Percentiles rank a stretch among this genome's conserved stretches.
phyloP scores from a whole-genome alignment of 441 rosid species.

The Raphanus hybrid region DNA sequence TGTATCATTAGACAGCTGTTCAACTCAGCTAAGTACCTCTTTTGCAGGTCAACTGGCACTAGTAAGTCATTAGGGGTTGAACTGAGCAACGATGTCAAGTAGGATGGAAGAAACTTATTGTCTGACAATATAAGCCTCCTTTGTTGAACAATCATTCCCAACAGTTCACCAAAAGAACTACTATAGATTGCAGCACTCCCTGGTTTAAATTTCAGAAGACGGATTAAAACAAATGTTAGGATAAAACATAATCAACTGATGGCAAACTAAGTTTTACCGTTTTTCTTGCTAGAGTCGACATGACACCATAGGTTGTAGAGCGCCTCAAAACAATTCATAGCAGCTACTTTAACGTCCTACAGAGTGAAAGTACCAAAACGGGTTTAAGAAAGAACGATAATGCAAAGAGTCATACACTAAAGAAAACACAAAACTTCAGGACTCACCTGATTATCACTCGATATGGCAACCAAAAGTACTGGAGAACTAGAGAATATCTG shows the following conservation, averaged over 20 bases:
- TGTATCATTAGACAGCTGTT: conserved; percentile 20
- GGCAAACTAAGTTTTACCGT: conserved; percentile 60
- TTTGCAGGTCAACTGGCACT: conserved; percentile 74
- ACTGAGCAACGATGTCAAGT: conserved; percentile 79
- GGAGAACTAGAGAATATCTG: conserved; percentile 81
- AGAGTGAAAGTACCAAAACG: conserved; percentile 32
- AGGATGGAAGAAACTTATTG: conserved; percentile 75
- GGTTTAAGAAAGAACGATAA: conserved; percentile 7
- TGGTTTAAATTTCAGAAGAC: conserved; percentile 44
- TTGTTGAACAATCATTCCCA: conserved; percentile 84
- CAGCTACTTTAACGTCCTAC: conserved; percentile 78
- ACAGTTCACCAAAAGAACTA: conserved; percentile 69
- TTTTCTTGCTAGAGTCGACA: conserved; percentile 84
- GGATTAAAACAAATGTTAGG: conserved; percentile 14
- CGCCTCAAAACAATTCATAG: conserved; percentile 85
- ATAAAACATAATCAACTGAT: conserved; percentile 12
- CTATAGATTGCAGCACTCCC: conserved; percentile 78
- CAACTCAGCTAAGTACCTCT: conserved; percentile 56
- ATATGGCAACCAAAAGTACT: conserved; percentile 79
- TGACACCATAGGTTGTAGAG: conserved; percentile 58
- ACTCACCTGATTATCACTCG: conserved; percentile 74
- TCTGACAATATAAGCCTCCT: conserved; percentile 82
- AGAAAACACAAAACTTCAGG: conserved; percentile 24
- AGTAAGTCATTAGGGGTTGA: conserved; percentile 60
- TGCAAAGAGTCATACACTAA: neutral